Conservation (phyloP, 768 basidiomycete species). For the Tylopilus rubrobrunneus region DNA sequence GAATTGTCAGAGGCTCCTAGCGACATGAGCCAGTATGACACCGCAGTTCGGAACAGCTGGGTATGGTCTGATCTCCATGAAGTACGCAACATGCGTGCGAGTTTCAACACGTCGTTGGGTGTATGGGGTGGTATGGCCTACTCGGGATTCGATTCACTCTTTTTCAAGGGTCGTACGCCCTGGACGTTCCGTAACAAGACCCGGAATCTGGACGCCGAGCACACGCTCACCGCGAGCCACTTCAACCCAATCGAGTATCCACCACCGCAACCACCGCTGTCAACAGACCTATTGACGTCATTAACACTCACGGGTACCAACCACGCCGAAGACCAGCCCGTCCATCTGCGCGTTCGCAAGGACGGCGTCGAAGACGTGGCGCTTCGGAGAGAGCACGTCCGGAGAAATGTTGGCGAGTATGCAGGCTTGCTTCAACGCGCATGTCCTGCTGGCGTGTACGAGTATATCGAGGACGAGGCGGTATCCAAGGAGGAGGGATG, state of each 20-base stretch:
- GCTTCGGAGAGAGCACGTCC: slow-evolving; percentile 61
- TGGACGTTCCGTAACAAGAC: slow-evolving; percentile 84
- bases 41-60: slow-evolving; percentile 71
- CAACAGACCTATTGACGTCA: slow-evolving; percentile 90
- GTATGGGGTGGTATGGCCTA: slow-evolving; percentile 86
- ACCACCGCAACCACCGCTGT: slow-evolving; percentile 79
- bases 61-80: slow-evolving; percentile 82
- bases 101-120: slow-evolving; percentile 77
- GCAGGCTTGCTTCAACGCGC: slow-evolving; percentile 85
- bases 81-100: slow-evolving; percentile 88
- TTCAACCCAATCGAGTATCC: slow-evolving; percentile 84
- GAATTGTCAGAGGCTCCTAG: slow-evolving; percentile 24
- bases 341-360: slow-evolving; percentile 73
- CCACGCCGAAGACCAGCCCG: slow-evolving; percentile 93
- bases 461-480: slow-evolving; percentile 79
- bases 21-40: slow-evolving; percentile 74
- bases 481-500: slow-evolving; percentile 52
- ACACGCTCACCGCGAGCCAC: slow-evolving; percentile 63
- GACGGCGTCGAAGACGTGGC: slow-evolving; percentile 38
- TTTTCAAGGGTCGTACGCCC: slow-evolving; percentile 81
- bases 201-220: slow-evolving; percentile 54
- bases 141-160: slow-evolving; percentile 81
- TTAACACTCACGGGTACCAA: slow-evolving; percentile 90
- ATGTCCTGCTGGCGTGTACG: slow-evolving; percentile 96
- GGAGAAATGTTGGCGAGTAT: slow-evolving; percentile 70